Base-by-base conservation (phyloP, 2,329 filamentous ascomycete genomes). In the Cladosporium sp. region DNA sequence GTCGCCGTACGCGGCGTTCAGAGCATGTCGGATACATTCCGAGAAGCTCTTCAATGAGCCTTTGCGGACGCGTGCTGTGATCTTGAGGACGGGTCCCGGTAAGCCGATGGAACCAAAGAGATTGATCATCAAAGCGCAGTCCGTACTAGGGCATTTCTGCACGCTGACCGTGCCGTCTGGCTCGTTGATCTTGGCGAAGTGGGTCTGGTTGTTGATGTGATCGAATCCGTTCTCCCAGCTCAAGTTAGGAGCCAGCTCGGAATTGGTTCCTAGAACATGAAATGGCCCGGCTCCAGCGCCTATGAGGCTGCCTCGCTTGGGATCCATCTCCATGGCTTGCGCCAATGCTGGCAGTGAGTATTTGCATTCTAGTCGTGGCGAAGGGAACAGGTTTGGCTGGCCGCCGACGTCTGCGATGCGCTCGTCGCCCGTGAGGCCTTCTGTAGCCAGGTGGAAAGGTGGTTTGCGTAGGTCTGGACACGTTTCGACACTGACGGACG, bases 181-280 rank as follows among this genome's bases (percentile, higher is more conserved):
- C 49, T 80, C 79, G 56, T 83, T 80, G 18, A 79, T 75, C n/a
- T 75, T 80, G 18, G 82, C 78, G 50, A 69, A 72, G 37, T 69
- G 69, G 2, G 73, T 73, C 57, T 67, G 58, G 35, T 75, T 75
- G 14, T 67, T 55, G 37, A 72, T 62, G 23, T 70, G 64, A 0
- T 70, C 66, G 53, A 70, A 74, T 5, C 64, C 53, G 2, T 63
- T 66, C 50, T 69, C 23, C 73, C 73, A 75, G 62, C 68, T 69
- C 7, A 75, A 62, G 50, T 75, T 75, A 5, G 73, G 70, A 1
- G 72, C 70, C 5, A 74, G 68, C 40, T 75, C 73, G 1, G 69
- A 70, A 56, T 75, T 75, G 29, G 70, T 65, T 21, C 71, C 72
- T 0, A 74, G 64, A 55, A 66, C 65, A 44, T 74, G 72, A 33